Base-by-base conservation (phyloP, 495 filamentous ascomycete genomes). In the Talaromyces thailandensis region DNA sequence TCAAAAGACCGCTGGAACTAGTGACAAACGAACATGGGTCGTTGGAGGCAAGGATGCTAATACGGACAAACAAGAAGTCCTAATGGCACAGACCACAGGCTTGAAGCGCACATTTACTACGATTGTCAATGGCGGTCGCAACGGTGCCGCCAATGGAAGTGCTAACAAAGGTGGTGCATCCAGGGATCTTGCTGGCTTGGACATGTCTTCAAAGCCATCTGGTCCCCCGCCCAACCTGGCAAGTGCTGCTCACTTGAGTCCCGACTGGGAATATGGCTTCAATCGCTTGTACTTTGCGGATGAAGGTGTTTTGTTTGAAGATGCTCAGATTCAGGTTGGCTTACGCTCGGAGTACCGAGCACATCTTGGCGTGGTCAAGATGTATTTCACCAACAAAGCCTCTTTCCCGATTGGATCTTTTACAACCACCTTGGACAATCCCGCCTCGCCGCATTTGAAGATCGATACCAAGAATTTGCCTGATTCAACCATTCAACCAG, bases 331-430 rank as follows among this genome's bases (percentile, higher is more conserved):
- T 58, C 93, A 98, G 69, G 81, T 99, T 40, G 95, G 94, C 32
- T 74, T 98, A 55, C 88, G 95, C 6, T 91, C 91, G 4, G 95
- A 99, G 73, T 99, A 96, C 70, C 90, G 95, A 61, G 90, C 84
- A 18, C 89, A 96, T 65, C 88, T 96, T 81, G 95, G 94, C 56
- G 96, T 93, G 64, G 80, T 99, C 48, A 97, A 98, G 68, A 76
- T 97, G 57, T 97, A 97, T 73, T 93, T 98, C 70, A 88, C 88
- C 43, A 98, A 98, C 75, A 96, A 96, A 73, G 91, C 91, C 2
- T 84, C 90, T 0, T 86, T 86, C 58, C 75, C 88, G 2, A 88
- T 98, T 58, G 86, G 84, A 64, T 94, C 91, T 6, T 91, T 99
- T 74, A 98, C 94, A 0, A 96, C 94, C 1, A 98, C 95, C 0